Evolutionary conservation across 1,284 basidiomycete species (phyloP), one percentile per base, ranked within the genome.

Genomic region (Pholiota adiposa): DNA sequence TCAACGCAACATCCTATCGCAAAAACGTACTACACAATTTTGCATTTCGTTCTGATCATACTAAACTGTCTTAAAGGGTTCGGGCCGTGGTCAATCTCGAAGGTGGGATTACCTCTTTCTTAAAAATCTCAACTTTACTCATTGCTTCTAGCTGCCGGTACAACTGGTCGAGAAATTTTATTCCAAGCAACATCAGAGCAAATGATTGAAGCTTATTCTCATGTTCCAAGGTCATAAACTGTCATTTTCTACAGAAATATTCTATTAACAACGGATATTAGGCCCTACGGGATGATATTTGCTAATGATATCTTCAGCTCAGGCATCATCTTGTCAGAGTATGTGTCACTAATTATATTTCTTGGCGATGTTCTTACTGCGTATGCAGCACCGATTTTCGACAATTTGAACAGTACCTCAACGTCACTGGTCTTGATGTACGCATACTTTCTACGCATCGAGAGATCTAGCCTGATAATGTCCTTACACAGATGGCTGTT

Each of bases 111-210:
- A 41, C 49, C 14, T 58, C 8, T 0, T 40, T 7, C 38, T 43
- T 27, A 38, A 52, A 2, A 36, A 38, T 14, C 25, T 46, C n/a
- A 29, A 19, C 52, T 19, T 38, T 38, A 50, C n/a, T 38, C 31
- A 52, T 3, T n/a, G n/a, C 29, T 34, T 49, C 18, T 52, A 88
- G 94, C 95, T 44, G 96, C 94, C 40, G 97, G 97, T 0, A 89
- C 90, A 0, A 90, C 86, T 4, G 96, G 97, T 0, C 91, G 89
- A 21, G 94, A 96, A 68, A 79, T 98, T 7, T 83, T 98, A 12
- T 99, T 99, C 82, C 97, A 99, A 78, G 97, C 97, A 0, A 98
- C 94, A 0, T 95, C 92, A 12, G 86, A 92, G 63, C 88, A 96
- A 71, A 97, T 99, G 94, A 93, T 98, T 18, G 83, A 92, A 61